A percentile compares a stretch with the other conserved stretches of the same genome.
Conservation (phyloP, 345 rosid species). For the Citrus sp. region DNA sequence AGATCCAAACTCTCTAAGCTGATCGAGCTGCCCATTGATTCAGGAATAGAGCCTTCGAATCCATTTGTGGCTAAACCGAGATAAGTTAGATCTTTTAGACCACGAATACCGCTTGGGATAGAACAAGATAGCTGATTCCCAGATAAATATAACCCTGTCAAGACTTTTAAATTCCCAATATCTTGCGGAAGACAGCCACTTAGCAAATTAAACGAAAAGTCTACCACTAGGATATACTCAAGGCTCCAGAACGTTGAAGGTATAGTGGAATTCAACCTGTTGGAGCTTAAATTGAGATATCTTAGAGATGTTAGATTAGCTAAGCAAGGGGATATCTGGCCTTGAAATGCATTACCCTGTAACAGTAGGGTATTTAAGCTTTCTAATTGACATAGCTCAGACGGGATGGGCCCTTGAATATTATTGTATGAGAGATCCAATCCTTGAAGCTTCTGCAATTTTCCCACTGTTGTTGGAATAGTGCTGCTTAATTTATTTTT, state of each 20-base stretch:
- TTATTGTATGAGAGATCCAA: not conserved
- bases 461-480: conserved; percentile 15
- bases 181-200: not conserved
- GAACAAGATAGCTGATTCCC: conserved; percentile 7
- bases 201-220: conserved; percentile 18
- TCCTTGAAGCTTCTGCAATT: not conserved
- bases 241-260: conserved; percentile 15
- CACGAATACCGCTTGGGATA: conserved; percentile 1
- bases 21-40: not conserved
- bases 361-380: not conserved
- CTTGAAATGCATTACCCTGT: not conserved
- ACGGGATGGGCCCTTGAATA: not conserved
- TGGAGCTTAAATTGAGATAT: not conserved
- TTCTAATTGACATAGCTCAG: not conserved
- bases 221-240: not conserved
- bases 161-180: not conserved
- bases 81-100: not conserved
- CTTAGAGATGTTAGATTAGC: not conserved
- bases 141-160: not conserved
- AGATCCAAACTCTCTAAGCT: conserved; percentile 2
- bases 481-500: not conserved
- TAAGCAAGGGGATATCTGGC: not conserved
- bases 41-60: conserved; percentile 10
- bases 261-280: conserved; percentile 10
- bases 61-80: not conserved